A percentile compares a stretch with the other conserved stretches of the same genome.
Conservation (phyloP, 345 rosid species). For the Aurinia saxatilis region DNA sequence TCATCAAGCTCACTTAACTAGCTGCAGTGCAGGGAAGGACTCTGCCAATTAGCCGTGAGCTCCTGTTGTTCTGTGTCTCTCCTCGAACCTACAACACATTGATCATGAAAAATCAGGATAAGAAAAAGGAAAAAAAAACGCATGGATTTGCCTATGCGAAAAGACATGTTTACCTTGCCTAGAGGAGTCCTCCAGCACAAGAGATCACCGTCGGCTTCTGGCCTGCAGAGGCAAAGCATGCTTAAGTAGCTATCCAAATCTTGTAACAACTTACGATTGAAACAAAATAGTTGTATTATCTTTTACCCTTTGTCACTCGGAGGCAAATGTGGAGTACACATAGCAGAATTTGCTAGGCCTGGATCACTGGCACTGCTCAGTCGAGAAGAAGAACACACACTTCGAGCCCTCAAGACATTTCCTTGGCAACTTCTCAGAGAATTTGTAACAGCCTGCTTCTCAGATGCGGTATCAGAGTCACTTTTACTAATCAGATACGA, state of each 20-base stretch:
- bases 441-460: constrained; percentile 37
- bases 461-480: constrained; percentile 42
- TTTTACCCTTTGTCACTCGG: constrained; percentile 4
- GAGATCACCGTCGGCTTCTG: constrained; percentile 35
- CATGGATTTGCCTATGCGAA: not conserved
- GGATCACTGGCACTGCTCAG: constrained; percentile 29
- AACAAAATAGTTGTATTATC: not conserved
- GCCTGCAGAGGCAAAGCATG: constrained; percentile 32
- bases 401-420: constrained; percentile 53
- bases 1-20: constrained; percentile 6
- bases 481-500: constrained; percentile 32
- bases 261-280: not conserved
- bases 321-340: constrained; percentile 26
- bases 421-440: constrained; percentile 73
- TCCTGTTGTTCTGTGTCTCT: constrained; percentile 29
- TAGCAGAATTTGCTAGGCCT: constrained; percentile 7
- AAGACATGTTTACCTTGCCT: constrained; percentile 40
- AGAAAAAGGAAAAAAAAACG: no score
- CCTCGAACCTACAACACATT: constrained; percentile 43
- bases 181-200: constrained; percentile 65
- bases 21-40: constrained; percentile 48
- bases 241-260: not conserved
- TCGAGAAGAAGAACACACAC: constrained; percentile 19
- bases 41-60: constrained; percentile 41
- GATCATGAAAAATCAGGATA: not conserved